Conservation (phyloP, 306 rosid species). For the Cyamopsis tetragonoloba region DNA sequence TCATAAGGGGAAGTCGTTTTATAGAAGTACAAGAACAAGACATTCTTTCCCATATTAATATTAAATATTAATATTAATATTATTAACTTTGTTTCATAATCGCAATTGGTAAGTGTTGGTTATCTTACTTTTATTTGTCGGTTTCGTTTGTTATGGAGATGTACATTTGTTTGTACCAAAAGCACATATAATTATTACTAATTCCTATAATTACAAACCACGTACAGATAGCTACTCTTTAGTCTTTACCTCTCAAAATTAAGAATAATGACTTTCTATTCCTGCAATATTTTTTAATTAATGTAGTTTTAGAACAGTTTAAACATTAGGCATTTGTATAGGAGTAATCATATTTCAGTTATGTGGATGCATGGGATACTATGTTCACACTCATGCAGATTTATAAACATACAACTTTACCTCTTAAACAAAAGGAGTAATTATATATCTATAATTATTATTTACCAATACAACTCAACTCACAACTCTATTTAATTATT, state of each 20-base stretch:
- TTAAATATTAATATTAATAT: too few relatives aligned
- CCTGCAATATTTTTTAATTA: background rate
- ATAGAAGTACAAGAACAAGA: slow-evolving; percentile 19
- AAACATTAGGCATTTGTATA: background rate
- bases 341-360: too few relatives aligned
- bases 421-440: too few relatives aligned
- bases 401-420: too few relatives aligned
- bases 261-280: background rate
- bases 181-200: too few relatives aligned
- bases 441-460: too few relatives aligned
- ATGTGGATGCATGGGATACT: too few relatives aligned
- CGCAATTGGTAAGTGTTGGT: slow-evolving; percentile 13
- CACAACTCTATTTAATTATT: too few relatives aligned
- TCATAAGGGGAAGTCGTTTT: slow-evolving; percentile 14
- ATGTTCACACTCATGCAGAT: too few relatives aligned
- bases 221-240: slow-evolving; percentile 10
- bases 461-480: too few relatives aligned
- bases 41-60: slow-evolving; percentile 7
- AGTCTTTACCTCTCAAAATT: slow-evolving; percentile 7
- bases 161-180: slow-evolving; percentile 25
- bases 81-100: slow-evolving; percentile 18
- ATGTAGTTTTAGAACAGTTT: background rate
- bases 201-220: background rate
- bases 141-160: slow-evolving; percentile 21
- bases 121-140: slow-evolving; percentile 21